Percentiles rank a stretch among this genome's conserved stretches.
phyloP scores from a whole-genome alignment of 148 eudicot species.

The Cornus suecica region DNA sequence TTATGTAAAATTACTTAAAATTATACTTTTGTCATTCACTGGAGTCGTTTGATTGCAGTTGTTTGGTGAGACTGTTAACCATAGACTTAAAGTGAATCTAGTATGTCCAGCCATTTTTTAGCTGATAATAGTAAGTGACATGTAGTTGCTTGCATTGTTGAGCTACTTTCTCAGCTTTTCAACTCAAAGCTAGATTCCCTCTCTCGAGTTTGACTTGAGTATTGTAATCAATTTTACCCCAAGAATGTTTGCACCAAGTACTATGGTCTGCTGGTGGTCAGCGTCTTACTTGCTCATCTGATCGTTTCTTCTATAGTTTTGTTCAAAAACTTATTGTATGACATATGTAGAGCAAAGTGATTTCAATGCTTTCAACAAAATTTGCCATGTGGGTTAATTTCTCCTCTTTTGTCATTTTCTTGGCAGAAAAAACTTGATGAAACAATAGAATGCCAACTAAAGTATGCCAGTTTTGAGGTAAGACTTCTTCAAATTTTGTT shows the following conservation, averaged over 20 bases:
- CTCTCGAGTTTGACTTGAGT: too few relatives aligned
- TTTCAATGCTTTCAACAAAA: background rate
- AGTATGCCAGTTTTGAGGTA: slow-evolving; percentile 94
- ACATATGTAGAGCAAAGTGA: background rate
- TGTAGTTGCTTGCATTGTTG: background rate
- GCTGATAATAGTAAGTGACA: too few relatives aligned
- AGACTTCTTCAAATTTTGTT: background rate
- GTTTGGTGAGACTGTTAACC: too few relatives aligned
- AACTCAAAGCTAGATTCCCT: background rate
- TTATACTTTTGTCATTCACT: too few relatives aligned
- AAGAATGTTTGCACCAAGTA: background rate
- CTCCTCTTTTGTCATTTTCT: background rate
- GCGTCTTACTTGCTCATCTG: background rate
- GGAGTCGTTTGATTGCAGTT: too few relatives aligned
- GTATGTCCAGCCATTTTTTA: too few relatives aligned
- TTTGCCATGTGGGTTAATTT: slow-evolving; percentile 1
- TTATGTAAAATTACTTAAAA: too few relatives aligned
- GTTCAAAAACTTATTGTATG: background rate
- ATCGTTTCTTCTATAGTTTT: background rate
- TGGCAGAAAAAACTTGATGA: slow-evolving; percentile 71
- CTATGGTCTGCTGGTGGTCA: background rate
- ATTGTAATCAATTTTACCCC: too few relatives aligned
- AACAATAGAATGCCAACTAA: slow-evolving; percentile 51
- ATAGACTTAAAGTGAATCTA: too few relatives aligned
- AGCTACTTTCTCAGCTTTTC: background rate